phyloP scores from a whole-genome alignment of 116 monocot genomes.

The Dioscorea cayenensis region DNA sequence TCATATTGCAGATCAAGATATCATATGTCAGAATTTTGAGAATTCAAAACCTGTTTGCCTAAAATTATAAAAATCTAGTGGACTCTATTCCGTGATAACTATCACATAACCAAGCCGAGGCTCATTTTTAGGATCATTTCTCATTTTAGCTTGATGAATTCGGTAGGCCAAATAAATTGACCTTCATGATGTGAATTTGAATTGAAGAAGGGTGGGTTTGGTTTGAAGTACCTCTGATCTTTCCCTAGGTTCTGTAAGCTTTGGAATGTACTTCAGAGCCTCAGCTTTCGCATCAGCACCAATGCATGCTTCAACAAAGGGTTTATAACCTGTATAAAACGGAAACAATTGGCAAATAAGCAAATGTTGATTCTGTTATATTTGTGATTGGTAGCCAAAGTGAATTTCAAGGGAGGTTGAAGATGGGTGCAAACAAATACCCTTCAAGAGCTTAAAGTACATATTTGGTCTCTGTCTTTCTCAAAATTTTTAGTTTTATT shows the following conservation, averaged over 20 bases:
- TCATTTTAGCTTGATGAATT: neutral
- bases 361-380: neutral
- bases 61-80: no score
- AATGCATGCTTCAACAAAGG: slow-evolving; percentile 95
- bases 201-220: no score
- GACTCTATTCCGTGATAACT: no score
- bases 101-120: no score
- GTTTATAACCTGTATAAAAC: slow-evolving; percentile 66
- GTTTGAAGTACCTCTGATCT: slow-evolving; percentile 67
- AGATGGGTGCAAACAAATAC: neutral
- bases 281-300: slow-evolving; percentile 81
- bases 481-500: no score
- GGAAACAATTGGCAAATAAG: neutral
- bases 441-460: neutral
- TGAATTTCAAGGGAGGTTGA: neutral
- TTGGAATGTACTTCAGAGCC: slow-evolving; percentile 94
- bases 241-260: slow-evolving; percentile 81
- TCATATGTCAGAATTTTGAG: slow-evolving; percentile 1
- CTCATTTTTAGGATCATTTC: no score
- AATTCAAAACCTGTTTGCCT: neutral
- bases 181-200: neutral
- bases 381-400: neutral
- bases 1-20: neutral
- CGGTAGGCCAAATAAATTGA: no score
- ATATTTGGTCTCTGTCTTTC: neutral